Base-by-base conservation (phyloP, 1,139 yeast species). In the Scheffersomyces quercinus region DNA sequence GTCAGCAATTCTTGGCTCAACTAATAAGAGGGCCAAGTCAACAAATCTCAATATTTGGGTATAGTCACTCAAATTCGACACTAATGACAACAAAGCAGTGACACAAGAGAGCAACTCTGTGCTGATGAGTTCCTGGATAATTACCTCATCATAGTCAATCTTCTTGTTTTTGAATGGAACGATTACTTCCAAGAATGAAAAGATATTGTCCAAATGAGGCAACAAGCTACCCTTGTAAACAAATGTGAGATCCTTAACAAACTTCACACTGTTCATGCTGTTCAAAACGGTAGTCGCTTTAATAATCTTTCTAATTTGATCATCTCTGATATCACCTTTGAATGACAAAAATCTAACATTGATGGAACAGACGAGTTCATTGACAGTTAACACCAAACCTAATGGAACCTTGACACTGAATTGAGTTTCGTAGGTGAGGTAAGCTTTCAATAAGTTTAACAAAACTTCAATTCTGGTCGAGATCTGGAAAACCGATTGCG, bases 291-390 rank as follows among this genome's bases (percentile, higher is more conserved):
- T 62, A 2, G 84, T 70, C 4, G 65, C 56, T 28, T 58, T 56
- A 29, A 84, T 67, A 24, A 73, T 56, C 9, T 62, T 58, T 44
- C 69, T 74, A 29, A 74, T 68, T 3, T 59, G 54, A 45, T 77
- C 82, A 50, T 79, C 80, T 46, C 83, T 73, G 37, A 85, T 60
- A 43, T 85, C 89, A 39, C 76, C 72, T 52, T 75, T 81, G 53
- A 83, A 73, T 1, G 81, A 71, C 32, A 82, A 63, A 49, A 77
- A 81, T 42, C 72, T 76, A 11, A 77, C 65, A 50, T 83, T 82
- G 42, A 85, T 64, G 20, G 82, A 73, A 44, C 80, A 62, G 9
- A 83, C 55, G 3, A 79, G 59, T 54, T 83, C 88, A 31, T 73
- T 67, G 36, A 82, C 49, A 8, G 68, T 59, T 8, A 83, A 56